Evolutionary conservation across 805 yeast species (phyloP).

Genomic region (Metschnikowia gelsemii): DNA sequence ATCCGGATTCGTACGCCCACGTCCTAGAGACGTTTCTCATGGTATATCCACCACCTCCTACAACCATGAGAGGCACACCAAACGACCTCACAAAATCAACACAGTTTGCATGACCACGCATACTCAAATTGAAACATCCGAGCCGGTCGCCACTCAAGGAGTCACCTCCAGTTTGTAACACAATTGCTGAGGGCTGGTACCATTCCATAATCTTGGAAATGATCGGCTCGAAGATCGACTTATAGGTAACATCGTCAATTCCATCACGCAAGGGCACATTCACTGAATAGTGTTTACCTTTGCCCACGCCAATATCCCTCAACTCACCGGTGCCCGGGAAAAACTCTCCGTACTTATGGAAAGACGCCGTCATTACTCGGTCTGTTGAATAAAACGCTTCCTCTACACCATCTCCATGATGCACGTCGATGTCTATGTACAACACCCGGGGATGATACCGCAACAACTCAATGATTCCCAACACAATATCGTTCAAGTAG

Average conservation of each 20-base stretch:
- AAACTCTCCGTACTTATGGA: constrained; percentile 90
- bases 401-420: constrained; percentile 95
- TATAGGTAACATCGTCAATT: constrained; percentile 85
- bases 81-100: constrained; percentile 82
- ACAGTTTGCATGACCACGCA: constrained; percentile 95
- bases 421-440: constrained; percentile 87
- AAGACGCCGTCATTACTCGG: constrained; percentile 85
- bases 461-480: constrained; percentile 76
- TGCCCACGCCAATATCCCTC: constrained; percentile 80
- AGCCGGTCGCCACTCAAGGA: constrained; percentile 92
- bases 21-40: constrained; percentile 94
- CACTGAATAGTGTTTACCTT: constrained; percentile 78
- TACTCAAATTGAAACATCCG: constrained; percentile 93
- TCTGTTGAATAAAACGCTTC: constrained; percentile 92
- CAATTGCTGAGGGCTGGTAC: constrained; percentile 95
- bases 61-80: constrained; percentile 85
- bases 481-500: constrained; percentile 84
- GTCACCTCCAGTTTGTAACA: constrained; percentile 98
- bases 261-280: constrained; percentile 91
- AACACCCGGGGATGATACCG: constrained; percentile 83
- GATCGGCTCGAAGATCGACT: constrained; percentile 85
- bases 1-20: constrained; percentile 92
- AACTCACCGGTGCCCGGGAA: constrained; percentile 93
- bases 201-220: constrained; percentile 73
- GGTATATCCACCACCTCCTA: constrained; percentile 99